phyloP scores from a whole-genome alignment of 2,329 filamentous ascomycete genomes.

The Beauveria sp. region DNA sequence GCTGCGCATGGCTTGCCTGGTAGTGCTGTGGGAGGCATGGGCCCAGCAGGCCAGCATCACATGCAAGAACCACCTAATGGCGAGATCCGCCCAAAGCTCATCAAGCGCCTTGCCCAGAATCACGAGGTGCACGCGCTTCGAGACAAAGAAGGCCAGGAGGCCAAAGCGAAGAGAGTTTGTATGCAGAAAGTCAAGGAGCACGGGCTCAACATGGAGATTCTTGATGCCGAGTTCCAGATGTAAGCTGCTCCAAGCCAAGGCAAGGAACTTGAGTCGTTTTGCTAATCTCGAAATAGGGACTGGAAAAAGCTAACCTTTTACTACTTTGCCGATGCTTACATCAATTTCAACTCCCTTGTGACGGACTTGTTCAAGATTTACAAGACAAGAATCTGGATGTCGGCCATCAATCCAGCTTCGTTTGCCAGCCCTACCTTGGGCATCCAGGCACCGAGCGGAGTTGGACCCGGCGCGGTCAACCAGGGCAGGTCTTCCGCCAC shows the following conservation, averaged over 20 bases:
- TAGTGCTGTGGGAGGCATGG: slow-evolving; percentile 71
- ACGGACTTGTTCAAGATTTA: slow-evolving; percentile 98
- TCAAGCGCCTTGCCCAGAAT: slow-evolving; percentile 85
- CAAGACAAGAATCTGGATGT: slow-evolving; percentile 99
- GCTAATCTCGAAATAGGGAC: slow-evolving; percentile 53
- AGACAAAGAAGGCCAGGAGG: slow-evolving; percentile 95
- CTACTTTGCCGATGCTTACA: slow-evolving; percentile 96
- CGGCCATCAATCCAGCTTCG: slow-evolving; percentile 93
- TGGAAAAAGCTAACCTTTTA: slow-evolving; percentile 99
- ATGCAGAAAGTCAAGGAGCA: slow-evolving; percentile 96
- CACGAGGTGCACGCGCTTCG: slow-evolving; percentile 84
- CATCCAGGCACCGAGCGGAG: slow-evolving; percentile 59
- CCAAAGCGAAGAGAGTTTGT: slow-evolving; percentile 92
- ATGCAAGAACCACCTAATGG: slow-evolving; percentile 61
- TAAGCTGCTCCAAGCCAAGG: slow-evolving; percentile 40
- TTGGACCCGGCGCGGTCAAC: slow-evolving; percentile 59
- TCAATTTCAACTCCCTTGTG: slow-evolving; percentile 97
- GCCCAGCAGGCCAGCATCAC: slow-evolving; percentile 64
- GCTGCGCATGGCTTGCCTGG: slow-evolving; percentile 56
- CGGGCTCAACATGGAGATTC: slow-evolving; percentile 93
- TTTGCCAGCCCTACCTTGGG: slow-evolving; percentile 75
- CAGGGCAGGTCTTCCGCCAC: slow-evolving; percentile 36
- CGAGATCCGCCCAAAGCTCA: slow-evolving; percentile 90
- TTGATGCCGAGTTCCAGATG: slow-evolving; percentile 98
- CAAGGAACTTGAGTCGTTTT: background rate